Percentiles rank a stretch among this genome's conserved stretches.
phyloP scores from a whole-genome alignment of 1,139 yeast species.

The Debaryomycetaceae sp. region DNA sequence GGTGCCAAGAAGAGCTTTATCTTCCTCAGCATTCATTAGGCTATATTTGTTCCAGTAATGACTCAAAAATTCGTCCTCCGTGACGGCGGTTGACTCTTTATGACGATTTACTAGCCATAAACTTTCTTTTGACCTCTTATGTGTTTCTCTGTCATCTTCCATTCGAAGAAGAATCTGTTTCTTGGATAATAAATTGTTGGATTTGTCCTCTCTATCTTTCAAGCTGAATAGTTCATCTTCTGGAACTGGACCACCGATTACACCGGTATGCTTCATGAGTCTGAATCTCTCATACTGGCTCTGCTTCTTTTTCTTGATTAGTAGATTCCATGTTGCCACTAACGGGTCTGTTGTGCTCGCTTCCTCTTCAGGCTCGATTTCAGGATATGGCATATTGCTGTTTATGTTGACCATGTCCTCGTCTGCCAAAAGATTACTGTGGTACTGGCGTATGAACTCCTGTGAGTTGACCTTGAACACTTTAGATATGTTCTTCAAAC shows the following conservation, averaged over 20 bases:
- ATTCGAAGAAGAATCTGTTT: conserved; percentile 67
- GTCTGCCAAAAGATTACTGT: conserved; percentile 24
- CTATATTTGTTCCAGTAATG: conserved; percentile 54
- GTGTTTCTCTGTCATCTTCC: conserved; percentile 86
- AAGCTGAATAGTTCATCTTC: conserved; percentile 31
- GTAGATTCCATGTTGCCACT: conserved; percentile 45
- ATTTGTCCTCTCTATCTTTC: conserved; percentile 20
- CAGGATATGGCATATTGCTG: conserved; percentile 32
- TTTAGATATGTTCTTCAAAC: conserved; percentile 37
- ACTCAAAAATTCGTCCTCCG: conserved; percentile 55
- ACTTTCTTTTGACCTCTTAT: conserved; percentile 72
- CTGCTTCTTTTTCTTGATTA: conserved; percentile 45
- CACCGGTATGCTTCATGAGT: conserved; percentile 25
- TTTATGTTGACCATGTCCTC: conserved; percentile 35
- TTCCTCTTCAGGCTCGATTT: conserved; percentile 18
- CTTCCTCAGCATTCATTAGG: conserved; percentile 46
- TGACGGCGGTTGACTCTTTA: conserved; percentile 30
- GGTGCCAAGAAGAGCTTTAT: conserved; percentile 35
- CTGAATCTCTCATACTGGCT: conserved; percentile 48
- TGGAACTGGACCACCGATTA: conserved; percentile 20
- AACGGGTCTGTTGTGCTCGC: conserved; percentile 21
- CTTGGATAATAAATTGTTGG: conserved; percentile 32
- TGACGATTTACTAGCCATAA: conserved; percentile 66
- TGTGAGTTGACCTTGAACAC: conserved; percentile 29
- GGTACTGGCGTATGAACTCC: conserved; percentile 23